Percentiles rank a stretch among this genome's conserved stretches.
phyloP scores from a whole-genome alignment of 1,284 basidiomycete species.

The Ustilago xerochloae region DNA sequence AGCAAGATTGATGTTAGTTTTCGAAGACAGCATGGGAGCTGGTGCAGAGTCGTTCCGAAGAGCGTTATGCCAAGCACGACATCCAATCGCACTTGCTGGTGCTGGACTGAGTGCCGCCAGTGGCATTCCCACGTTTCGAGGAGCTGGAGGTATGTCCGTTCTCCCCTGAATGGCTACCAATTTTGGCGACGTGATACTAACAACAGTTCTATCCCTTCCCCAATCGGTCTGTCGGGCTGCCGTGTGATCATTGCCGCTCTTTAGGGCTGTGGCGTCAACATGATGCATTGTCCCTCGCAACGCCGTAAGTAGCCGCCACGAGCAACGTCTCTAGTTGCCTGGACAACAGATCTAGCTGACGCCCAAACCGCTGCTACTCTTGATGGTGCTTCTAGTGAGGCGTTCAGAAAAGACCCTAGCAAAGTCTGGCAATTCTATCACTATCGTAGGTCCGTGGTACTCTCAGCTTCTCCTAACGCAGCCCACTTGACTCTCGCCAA shows the following conservation, averaged over 20 bases:
- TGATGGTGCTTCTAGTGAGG: slow-evolving; percentile 62
- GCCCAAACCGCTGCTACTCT: background rate
- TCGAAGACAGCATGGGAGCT: slow-evolving; percentile 10
- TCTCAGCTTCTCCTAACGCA: slow-evolving; percentile 72
- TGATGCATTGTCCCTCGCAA: slow-evolving; percentile 74
- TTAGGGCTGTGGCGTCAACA: slow-evolving; percentile 74
- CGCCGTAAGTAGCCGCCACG: slow-evolving; percentile 67
- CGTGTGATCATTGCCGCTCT: background rate
- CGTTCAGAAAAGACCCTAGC: slow-evolving; percentile 73
- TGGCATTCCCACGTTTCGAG: slow-evolving; percentile 77
- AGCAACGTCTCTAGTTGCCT: background rate
- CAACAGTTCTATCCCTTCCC: background rate
- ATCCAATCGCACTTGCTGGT: slow-evolving; percentile 74
- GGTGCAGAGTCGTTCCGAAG: slow-evolving; percentile 59
- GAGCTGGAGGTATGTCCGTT: slow-evolving; percentile 70
- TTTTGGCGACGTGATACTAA: background rate
- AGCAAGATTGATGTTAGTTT: slow-evolving; percentile 12
- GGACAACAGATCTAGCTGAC: no score
- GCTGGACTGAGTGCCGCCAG: slow-evolving; percentile 73
- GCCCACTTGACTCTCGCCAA: slow-evolving; percentile 73
- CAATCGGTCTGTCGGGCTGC: background rate
- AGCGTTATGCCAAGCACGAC: slow-evolving; percentile 69
- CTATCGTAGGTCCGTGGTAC: slow-evolving; percentile 72
- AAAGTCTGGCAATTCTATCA: slow-evolving; percentile 78
- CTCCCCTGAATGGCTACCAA: background rate